Base-by-base conservation (phyloP, 148 eudicot genomes). In the Diospyros kaki region DNA sequence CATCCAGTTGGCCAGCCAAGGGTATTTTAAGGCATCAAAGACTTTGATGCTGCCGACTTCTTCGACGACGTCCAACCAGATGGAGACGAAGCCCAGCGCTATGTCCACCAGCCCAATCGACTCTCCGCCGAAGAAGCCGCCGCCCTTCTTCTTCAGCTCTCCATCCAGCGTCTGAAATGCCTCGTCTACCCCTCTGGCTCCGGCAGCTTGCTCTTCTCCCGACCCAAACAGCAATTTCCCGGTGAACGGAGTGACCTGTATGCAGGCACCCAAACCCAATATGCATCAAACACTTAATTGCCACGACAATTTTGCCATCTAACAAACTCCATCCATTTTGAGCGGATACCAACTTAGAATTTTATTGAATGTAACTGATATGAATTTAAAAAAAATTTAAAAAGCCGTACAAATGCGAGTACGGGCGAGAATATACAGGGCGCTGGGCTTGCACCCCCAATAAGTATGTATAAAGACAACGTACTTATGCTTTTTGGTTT, bases 111-210 rank as follows among this genome's bases (percentile, higher is more conserved):
- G 41, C 43, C 59, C 72, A 51, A 51, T 68, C 4, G 44, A 28
- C 9, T 68, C 72, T 4, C 72, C 72, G 28, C 72, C 72, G 38
- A 68, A 51, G 72, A 68, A 68, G 44, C 38, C 52, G 53, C 52
- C 52, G 1, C 58, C 72, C 44, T 68, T 68, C 28, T 28, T 28
- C 28, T 28, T 28, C 58, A 68, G 72, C 72, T 68, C 72, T 52
- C 58, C 72, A 50, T 68, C 72, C 11, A 68, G 43, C 4, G 38
- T 68, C 52, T 52, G 58, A 10, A 68, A 9, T 41, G 72, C 72
- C 9, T 68, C 58, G 28, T 38, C 52, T 14, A 58, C 72, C 7
- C 52, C 5, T 9, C 28, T 13, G 58, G 52, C 58, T 52, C 38
- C 58, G 8, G 51, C 52, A 39, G 28, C 58, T 5, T 68, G 72